Evolutionary conservation across 257 asterid species (phyloP).

Genomic region (Lantana camara): DNA sequence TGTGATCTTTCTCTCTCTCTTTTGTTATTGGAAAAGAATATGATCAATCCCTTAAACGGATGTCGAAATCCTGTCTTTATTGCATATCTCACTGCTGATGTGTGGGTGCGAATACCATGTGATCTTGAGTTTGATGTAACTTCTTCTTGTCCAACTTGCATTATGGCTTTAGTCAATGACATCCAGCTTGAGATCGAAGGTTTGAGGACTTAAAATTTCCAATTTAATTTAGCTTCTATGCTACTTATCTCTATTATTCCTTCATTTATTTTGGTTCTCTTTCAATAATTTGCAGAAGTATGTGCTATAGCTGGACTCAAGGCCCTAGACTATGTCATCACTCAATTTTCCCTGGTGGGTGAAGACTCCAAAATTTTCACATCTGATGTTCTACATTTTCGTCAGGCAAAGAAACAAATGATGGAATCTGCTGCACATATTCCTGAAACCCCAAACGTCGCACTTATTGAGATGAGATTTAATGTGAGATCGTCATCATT

Average conservation of each 20-base stretch:
- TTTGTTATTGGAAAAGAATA: slow-evolving; percentile 43
- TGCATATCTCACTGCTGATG: slow-evolving; percentile 66
- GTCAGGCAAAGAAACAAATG: slow-evolving; percentile 49
- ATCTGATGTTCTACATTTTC: slow-evolving; percentile 56
- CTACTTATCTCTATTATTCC: slow-evolving; percentile 1
- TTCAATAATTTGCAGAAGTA: slow-evolving; percentile 55
- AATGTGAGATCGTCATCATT: slow-evolving; percentile 62
- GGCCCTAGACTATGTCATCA: slow-evolving; percentile 59
- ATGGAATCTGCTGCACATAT: slow-evolving; percentile 35
- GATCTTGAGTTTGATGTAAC: slow-evolving; percentile 38
- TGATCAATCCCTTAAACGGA: slow-evolving; percentile 37
- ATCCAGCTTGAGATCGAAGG: slow-evolving; percentile 73
- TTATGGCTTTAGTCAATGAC: slow-evolving; percentile 63
- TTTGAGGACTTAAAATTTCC: slow-evolving; percentile 30
- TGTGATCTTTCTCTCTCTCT: slow-evolving; percentile 74
- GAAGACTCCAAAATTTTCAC: slow-evolving; percentile 52
- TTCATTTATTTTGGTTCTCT: slow-evolving; percentile 19
- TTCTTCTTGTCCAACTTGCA: slow-evolving; percentile 51
- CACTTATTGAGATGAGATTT: slow-evolving; percentile 51
- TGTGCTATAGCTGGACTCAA: slow-evolving; percentile 53
- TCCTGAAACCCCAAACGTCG: slow-evolving; percentile 41
- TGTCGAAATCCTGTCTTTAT: slow-evolving; percentile 47
- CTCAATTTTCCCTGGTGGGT: slow-evolving; percentile 68
- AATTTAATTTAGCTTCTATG: slow-evolving; percentile 14
- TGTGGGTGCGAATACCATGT: slow-evolving; percentile 81